Evolutionary conservation across 352 stramenopile genomes (phyloP), one percentile per base, ranked within the genome.

Genomic region (Globisporangium nagaii): DNA sequence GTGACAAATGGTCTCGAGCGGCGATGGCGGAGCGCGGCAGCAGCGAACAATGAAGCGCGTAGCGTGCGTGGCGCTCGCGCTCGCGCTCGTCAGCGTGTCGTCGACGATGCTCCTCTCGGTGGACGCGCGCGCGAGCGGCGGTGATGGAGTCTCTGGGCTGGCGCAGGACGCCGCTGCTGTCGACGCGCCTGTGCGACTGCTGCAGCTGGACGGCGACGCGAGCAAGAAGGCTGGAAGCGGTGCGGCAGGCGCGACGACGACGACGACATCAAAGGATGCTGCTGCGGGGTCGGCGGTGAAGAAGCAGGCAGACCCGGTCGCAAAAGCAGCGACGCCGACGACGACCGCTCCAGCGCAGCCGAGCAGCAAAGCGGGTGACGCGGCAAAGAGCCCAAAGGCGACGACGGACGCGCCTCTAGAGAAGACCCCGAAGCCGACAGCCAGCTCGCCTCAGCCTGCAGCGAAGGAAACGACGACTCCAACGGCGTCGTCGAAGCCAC

Each of bases 241-340:
- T 6, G 28, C 44, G 11, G 13, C 19, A 27, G 32, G 2, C 3
- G 17, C 22, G 15, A 8, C n/a, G 8, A 35, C 28, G 2, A 17
- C 22, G 15, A 8, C n/a, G 8, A 35, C 28, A 3, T 25, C 17
- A 4, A 40, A 40, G 28, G 24, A 31, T 10, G 20, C 32, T 49
- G 57, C 53, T 47, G 41, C 53, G 35, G 53, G 42, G 49, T 32
- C 59, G 32, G 54, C 56, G 56, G 44, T 45, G 40, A 48, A 39
- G 47, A 36, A 56, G 62, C 50, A 62, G 46, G 46, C 56, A 47
- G 56, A 34, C 35, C 17, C 49, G 53, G 31, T 8, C 24, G 24
- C n/a, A 15, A 13, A 7, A 39, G 0, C 30, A 41, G 30, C 13
- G 19, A 28, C 12, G 20, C 19, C n/a, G n/a, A n/a, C n/a, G n/a